phyloP scores from a whole-genome alignment of 129 eudicot genomes.

The Helianthus tuberosus region DNA sequence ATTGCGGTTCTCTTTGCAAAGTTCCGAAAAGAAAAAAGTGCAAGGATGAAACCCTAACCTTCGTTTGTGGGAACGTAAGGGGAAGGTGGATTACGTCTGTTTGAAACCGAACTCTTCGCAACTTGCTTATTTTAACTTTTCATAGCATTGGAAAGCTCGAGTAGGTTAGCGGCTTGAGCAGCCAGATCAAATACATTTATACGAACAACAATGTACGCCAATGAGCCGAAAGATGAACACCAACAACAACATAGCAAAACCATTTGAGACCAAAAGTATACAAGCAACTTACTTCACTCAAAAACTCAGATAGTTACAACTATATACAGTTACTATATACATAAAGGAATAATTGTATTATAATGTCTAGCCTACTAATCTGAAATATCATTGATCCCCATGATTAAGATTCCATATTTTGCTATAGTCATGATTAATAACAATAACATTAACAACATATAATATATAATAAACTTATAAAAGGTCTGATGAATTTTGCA shows the following conservation, averaged over 20 bases:
- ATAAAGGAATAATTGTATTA: not conserved
- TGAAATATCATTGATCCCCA: constrained; percentile 14
- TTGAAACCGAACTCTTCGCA: no score
- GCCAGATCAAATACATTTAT: not conserved
- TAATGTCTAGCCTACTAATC: constrained; percentile 5
- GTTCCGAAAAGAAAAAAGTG: no score
- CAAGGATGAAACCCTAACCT: no score
- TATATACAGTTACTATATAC: not conserved
- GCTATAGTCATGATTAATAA: not conserved
- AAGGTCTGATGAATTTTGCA: not conserved
- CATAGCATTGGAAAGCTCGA: not conserved
- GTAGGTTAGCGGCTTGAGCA: not conserved
- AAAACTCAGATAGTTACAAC: not conserved
- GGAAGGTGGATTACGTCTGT: no score
- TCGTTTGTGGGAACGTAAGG: no score
- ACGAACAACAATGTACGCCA: not conserved
- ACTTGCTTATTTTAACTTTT: no score
- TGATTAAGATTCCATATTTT: not conserved
- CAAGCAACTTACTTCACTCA: not conserved
- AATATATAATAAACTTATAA: not conserved
- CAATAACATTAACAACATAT: not conserved
- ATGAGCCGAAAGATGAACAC: not conserved
- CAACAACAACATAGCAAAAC: not conserved
- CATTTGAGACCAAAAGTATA: not conserved
- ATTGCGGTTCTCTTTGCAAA: no score